Evolutionary conservation across 2,329 filamentous ascomycete species (phyloP), one percentile per base, ranked within the genome.

Genomic region (Neonectria coccinea): DNA sequence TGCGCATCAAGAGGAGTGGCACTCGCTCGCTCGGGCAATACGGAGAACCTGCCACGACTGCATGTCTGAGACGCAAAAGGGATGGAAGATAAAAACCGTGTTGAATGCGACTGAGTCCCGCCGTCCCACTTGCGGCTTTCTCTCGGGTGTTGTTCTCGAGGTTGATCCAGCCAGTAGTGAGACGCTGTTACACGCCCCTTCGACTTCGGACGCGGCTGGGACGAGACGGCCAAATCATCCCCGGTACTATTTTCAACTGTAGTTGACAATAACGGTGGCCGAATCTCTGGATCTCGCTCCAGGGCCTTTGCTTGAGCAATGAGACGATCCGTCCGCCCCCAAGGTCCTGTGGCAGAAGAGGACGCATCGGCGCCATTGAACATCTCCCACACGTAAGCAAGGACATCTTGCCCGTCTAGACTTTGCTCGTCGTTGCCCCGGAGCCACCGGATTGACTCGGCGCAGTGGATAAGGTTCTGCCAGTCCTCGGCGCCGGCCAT

Each of bases 281-380:
- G 59, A 52, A 67, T 67, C 39, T 66, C 58, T 6, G 70, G 53
- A 45, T 76, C 69, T 22, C 51, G 58, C 59, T 76, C 74, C 10
- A 78, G 67, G 22, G 66, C 66, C 66, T 73, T 74, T 11, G 75
- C 77, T 42, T 68, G 65, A 25, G 70, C 65, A 55, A 80, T 79
- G 20, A 79, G 67, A 27, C 75, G 72, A 59, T 81, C 79, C 4
- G 79, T 81, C 51, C 75, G 67, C 29, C 65, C 70, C 79, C 79
- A 81, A 5, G 74, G 70, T 18, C 66, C 56, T 7, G 62, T 39
- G 42, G 58, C 14, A 39, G 61, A 36, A 25, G 66, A 42, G 52
- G 55, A 18, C 4, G 27, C 10, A 12, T 58, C 47, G 20, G 61
- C 29, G 16, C 66, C 65, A 5, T 68, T 56, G 25, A 74, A 55